Evolutionary conservation across 2,329 filamentous ascomycete species (phyloP), one percentile per base, ranked within the genome.

Genomic region (Hypomyces perniciosus): DNA sequence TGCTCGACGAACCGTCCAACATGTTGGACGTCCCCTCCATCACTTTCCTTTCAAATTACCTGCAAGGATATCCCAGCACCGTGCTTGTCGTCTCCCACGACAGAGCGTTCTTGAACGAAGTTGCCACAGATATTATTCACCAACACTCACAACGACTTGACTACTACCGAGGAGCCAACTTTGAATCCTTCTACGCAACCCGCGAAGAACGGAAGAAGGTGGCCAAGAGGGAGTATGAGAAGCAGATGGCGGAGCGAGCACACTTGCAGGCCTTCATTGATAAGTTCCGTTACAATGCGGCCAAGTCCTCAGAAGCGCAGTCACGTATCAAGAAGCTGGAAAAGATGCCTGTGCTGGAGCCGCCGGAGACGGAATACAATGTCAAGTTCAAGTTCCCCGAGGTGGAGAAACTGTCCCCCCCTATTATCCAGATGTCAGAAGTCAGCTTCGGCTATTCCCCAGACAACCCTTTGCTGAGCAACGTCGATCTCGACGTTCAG

Each of bases 11-110:
- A 83, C 93, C 93, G 73, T 97, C 92, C 50, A 97, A 97, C 84
- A 97, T 97, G 92, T 90, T 99, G 89, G 93, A 97, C 72, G 93
- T 99, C 52, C 93, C 93, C n/a, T 97, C 93, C 27, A 97, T 99
- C 65, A 95, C 93, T 51, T 99, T 97, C 81, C 80, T 99, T 67
- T 88, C 92, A 44, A 92, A 91, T 64, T 99, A 99, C 66, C 85
- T 99, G 7, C 91, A 96, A 69, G 78, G 77, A 44, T 99, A 99
- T 66, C 92, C 92, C 37, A 96, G 90, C 70, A 97, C 93, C 2
- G 84, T 99, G 29, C 78, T 99, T 10, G 92, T 99, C 48, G 93
- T 99, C 57, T 96, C 90, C 69, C 93, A 99, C 87, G 93, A 99
- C 81, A 84, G 93, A 79, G 91, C 93, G 1, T 99, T 99, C 80